Evolutionary conservation across 1,284 basidiomycete species (phyloP).

Genomic region (Omphalotus olearius): DNA sequence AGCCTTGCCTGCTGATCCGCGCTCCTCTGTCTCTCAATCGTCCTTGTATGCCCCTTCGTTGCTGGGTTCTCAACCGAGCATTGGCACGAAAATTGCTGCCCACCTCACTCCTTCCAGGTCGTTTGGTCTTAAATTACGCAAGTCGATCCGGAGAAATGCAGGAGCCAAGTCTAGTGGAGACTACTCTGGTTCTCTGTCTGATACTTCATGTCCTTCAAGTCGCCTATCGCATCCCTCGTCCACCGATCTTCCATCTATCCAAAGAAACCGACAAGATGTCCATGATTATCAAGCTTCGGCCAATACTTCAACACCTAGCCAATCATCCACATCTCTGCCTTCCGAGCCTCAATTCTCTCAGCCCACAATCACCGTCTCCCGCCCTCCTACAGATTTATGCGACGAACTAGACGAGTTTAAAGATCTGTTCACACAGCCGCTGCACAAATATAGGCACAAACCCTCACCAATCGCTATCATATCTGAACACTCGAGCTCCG

Average conservation of each 20-base stretch:
- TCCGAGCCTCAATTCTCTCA: conserved; percentile 20
- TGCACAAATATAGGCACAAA: conserved; percentile 21
- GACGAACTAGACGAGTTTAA: conserved; percentile 35
- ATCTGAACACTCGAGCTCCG: too few species aligned
- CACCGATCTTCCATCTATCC: conserved; percentile 33
- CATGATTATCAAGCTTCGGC: conserved; percentile 14
- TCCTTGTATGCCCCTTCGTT: conserved; percentile 10
- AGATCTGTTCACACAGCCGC: conserved; percentile 36
- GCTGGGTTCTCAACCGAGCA: conserved; percentile 23
- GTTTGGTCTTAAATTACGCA: conserved; percentile 10
- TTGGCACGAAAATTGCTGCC: conserved; percentile 51
- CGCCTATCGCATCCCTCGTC: conserved; percentile 28
- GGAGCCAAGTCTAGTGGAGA: conserved; percentile 4
- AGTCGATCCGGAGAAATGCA: not conserved
- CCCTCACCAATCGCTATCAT: conserved; percentile 6
- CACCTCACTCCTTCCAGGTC: conserved; percentile 47
- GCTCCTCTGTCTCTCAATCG: conserved; percentile 10
- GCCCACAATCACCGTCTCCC: conserved; percentile 47
- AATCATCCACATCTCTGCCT: not conserved
- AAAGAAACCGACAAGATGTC: conserved; percentile 16
- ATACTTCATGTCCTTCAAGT: conserved; percentile 24
- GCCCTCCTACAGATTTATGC: conserved; percentile 22
- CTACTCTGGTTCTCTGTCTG: conserved; percentile 15
- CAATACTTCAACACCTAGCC: conserved; percentile 27
- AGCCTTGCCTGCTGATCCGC: not conserved